phyloP scores from a whole-genome alignment of 2,329 filamentous ascomycete species.

The Fusarium sp. region DNA sequence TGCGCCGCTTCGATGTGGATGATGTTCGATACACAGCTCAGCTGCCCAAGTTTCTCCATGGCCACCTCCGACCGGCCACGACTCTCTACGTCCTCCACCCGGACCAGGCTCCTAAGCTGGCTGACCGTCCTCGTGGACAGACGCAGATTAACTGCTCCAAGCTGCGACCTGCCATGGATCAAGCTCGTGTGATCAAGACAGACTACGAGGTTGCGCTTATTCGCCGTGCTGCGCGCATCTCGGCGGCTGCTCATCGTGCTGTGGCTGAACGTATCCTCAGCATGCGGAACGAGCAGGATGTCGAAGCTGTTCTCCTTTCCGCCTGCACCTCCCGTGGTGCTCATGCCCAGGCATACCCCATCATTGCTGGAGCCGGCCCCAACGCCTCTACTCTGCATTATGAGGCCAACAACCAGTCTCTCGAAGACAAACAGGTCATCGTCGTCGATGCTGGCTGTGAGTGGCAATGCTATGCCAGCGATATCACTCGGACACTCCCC shows the following conservation, averaged over 20 bases:
- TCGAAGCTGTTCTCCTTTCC: constrained; percentile 82
- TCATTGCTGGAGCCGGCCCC: constrained; percentile 87
- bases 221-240: constrained; percentile 83
- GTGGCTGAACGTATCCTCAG: constrained; percentile 73
- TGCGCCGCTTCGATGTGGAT: constrained; percentile 75
- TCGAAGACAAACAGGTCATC: constrained; percentile 78
- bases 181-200: constrained; percentile 84
- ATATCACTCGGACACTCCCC: constrained; percentile 91
- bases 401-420: constrained; percentile 78
- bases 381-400: constrained; percentile 93
- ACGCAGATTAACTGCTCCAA: constrained; percentile 60
- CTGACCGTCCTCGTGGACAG: constrained; percentile 53
- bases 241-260: constrained; percentile 79
- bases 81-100: constrained; percentile 61
- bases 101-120: constrained; percentile 53
- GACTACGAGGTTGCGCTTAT: constrained; percentile 88
- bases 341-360: constrained; percentile 83
- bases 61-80: constrained; percentile 55
- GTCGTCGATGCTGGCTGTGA: constrained; percentile 91
- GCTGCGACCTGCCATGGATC: constrained; percentile 80
- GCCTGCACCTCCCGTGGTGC: constrained; percentile 80
- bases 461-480: constrained; percentile 86
- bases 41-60: constrained; percentile 60
- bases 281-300: constrained; percentile 82
- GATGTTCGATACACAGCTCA: constrained; percentile 72